Base-by-base conservation (phyloP, 306 rosid species). In the Cicer judaicum region DNA sequence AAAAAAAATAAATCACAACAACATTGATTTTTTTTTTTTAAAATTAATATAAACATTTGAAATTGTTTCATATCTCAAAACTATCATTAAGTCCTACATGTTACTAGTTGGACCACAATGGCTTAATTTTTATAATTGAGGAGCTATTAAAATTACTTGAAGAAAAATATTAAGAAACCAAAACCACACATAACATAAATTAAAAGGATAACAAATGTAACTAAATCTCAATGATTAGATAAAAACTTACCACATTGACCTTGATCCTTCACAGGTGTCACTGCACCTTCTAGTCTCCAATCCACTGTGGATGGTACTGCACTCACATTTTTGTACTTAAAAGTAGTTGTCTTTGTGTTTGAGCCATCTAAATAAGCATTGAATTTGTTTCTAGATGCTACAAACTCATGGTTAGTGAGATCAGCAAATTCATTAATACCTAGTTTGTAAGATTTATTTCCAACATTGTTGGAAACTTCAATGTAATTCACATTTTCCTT, bases 401-500 rank as follows among this genome's bases (percentile, higher is more conserved):
- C 10, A 15, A 60, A 60, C 65, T 60, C 65, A 7, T 60, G 18
- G 40, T 60, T 60, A 0, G 18, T 34, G 8, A 60, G 16, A n/a
- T 60, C 65, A 15, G 18, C 65, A 60, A 29, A 60, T 6, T 34
- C 42, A 34, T 60, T 60, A 7, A 60, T 13, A 4, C 65, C 65
- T 34, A 60, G n/a, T 60, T 11, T 34, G n/a, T 60, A 60, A 34
- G 43, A 6, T 29, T 60, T 60, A 29, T 60, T 29, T 12, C 18
- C 65, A 60, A 38, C 65, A 60, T 6, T 60, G 43, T 60, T 60
- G 42, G 3, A 60, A 11, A 9, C 8, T 29, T 60, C 65, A 60
- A 60, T 60, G 2, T 60, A 60, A 60, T 60, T 60, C 18, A 60
- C 65, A 15, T 60, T 60, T 29, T 59, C 65, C n/a, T 59, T 59